Conservation (phyloP, 1,284 basidiomycete species). For the Rhodotorula sp. region DNA sequence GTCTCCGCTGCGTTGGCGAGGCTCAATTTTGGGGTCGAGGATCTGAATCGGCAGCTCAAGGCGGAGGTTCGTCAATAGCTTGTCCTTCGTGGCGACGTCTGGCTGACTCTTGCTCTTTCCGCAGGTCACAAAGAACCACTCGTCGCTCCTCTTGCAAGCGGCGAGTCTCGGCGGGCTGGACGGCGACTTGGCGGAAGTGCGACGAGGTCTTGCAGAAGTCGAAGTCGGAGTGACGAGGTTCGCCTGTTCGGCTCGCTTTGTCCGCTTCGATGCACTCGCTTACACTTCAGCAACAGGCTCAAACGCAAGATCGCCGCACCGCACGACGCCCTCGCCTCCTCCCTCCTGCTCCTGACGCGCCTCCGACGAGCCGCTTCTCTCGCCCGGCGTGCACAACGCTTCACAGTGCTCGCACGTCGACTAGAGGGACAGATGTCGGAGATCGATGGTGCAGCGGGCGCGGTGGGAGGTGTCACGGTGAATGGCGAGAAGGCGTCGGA, state of each 20-base stretch:
- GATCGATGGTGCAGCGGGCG: constrained; percentile 19
- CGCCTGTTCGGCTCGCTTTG: constrained; percentile 5
- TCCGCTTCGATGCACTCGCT: neutral
- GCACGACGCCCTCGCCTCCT: constrained; percentile 67
- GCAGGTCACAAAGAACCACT: constrained; percentile 52
- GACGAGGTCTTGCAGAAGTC: constrained; percentile 46
- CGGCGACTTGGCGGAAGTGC: constrained; percentile 54
- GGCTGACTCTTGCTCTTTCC: neutral
- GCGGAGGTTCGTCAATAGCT: constrained; percentile 65
- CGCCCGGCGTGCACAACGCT: constrained; percentile 75
- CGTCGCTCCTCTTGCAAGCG: constrained; percentile 52
- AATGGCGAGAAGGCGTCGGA: constrained; percentile 53
- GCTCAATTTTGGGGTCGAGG: constrained; percentile 78
- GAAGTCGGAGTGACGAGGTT: constrained; percentile 38
- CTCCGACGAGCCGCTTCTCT: constrained; percentile 77
- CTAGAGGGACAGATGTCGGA: constrained; percentile 61
- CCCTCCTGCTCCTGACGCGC: constrained; percentile 69
- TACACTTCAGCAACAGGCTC: constrained; percentile 57
- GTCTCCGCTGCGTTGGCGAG: constrained; percentile 80
- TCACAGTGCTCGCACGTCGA: constrained; percentile 73
- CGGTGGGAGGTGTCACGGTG: constrained; percentile 43
- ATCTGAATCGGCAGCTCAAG: constrained; percentile 81
- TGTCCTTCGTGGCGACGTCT: no score
- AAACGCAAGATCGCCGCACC: constrained; percentile 70
- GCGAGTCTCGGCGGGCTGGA: constrained; percentile 68